Evolutionary conservation across 1,284 basidiomycete species (phyloP), one percentile per base, ranked within the genome.

Genomic region (Fomes fomentarius): DNA sequence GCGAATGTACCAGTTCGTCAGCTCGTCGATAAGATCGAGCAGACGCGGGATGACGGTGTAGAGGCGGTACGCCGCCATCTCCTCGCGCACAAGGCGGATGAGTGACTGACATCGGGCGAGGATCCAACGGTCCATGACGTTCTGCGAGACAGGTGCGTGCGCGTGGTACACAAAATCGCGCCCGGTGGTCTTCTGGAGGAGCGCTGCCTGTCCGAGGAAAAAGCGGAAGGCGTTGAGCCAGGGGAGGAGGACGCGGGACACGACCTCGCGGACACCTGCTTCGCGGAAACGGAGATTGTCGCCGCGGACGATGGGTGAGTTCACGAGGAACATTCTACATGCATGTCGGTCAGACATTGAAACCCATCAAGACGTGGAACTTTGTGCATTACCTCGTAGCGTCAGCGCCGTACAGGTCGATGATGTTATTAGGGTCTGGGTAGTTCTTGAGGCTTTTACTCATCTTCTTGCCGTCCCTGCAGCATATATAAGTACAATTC

Each of bases 1-100:
- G 50, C 97, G 94, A 67, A 99, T 99, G 76, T 99, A 99, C 96
- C 96, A 98, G 73, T 99, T 99, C 43, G 97, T 99, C 56, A 99
- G 80, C 73, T 99, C 97, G 64, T 97, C 94, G 42, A 99, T 84
- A 57, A 99, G 86, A 61, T 93, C 91, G 53, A 98, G 80, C 50
- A 99, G 78, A 26, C 93, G 85, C n/a, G 95, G 94, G 57, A 98
- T 94, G 74, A 99, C 93, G 55, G 95, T 98, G 75, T 99, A 99
- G n/a, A 99, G 82, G 53, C 96, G 84, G 76, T 99, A 99, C 11
- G 95, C 92, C 19, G 89, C 89, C 97, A 99, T 99, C 78, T 99
- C 96, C 67, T 91, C 81, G 58, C 86, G 82, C 58, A 99, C 96
- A 56, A 96, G 81, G 69, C 87, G 83, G 76, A 99, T 98, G 66